Conservation (phyloP, 164 flowering plant species). For the Aristolochia californica region DNA sequence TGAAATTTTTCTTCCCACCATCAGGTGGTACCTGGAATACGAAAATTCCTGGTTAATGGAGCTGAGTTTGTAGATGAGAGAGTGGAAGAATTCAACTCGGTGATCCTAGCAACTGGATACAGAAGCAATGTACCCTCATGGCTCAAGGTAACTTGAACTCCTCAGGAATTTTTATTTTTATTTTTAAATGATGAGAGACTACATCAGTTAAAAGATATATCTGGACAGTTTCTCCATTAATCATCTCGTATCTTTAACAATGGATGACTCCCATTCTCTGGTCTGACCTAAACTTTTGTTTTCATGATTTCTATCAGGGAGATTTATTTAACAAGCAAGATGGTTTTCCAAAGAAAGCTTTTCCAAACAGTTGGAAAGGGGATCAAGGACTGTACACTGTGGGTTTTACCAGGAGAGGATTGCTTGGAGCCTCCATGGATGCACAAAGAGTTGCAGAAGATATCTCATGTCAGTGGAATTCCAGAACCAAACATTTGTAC, state of each 20-base stretch:
- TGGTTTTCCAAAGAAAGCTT: conserved; percentile 22
- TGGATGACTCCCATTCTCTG: too few species aligned
- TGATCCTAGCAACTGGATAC: conserved; percentile 43
- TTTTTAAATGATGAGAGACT: too few species aligned
- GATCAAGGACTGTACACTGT: conserved; percentile 33
- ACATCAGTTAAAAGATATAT: too few species aligned
- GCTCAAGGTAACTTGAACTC: conserved; percentile 29
- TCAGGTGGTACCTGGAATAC: too few species aligned
- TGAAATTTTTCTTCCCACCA: too few species aligned
- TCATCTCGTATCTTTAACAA: too few species aligned
- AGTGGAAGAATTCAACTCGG: conserved; percentile 20
- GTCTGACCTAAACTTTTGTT: neutral
- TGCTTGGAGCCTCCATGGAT: conserved; percentile 35
- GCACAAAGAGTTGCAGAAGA: conserved; percentile 33
- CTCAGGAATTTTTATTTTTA: too few species aligned
- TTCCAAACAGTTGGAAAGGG: conserved; percentile 39
- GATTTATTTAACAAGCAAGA: conserved; percentile 18
- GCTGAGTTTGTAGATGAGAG: conserved; percentile 26
- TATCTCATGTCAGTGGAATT: conserved; percentile 22
- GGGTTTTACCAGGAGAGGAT: conserved; percentile 30
- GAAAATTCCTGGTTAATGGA: too few species aligned
- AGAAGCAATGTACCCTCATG: conserved; percentile 38
- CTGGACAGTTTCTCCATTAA: too few species aligned
- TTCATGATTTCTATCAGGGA: conserved; percentile 12
- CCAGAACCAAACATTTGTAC: conserved; percentile 12